Evolutionary conservation across 1,139 yeast genomes (phyloP).

Genomic region (Blastobotrys arbuscula): DNA sequence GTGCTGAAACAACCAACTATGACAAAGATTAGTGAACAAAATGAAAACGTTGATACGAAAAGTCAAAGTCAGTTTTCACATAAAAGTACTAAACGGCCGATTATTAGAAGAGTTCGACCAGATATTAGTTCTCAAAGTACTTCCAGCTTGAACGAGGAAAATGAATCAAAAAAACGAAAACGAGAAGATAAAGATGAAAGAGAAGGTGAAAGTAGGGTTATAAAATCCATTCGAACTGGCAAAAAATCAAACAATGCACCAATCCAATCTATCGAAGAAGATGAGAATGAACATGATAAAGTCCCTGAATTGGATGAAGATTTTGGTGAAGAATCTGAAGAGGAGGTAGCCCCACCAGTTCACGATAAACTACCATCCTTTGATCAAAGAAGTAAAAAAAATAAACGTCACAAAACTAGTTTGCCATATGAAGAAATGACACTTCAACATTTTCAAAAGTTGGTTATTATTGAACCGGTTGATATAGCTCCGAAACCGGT

Average conservation of each 20-base stretch:
- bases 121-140: not conserved
- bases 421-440: not conserved
- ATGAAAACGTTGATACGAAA: too few relatives aligned
- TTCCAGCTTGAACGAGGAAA: not conserved
- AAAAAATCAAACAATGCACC: not conserved
- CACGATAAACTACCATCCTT: not conserved
- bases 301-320: not conserved
- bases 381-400: not conserved
- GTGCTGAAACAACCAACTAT: too few relatives aligned
- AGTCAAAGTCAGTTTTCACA: too few relatives aligned
- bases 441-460: not conserved
- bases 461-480: constrained; percentile 6
- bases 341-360: not conserved
- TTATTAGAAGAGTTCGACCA: not conserved
- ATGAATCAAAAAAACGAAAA: not conserved
- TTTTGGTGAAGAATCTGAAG: not conserved
- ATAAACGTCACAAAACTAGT: not conserved
- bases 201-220: not conserved
- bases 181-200: not conserved
- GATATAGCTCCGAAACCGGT: not conserved
- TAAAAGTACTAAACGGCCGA: not conserved
- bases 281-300: not conserved
- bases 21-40: not conserved
- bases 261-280: constrained; percentile 3
- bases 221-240: not conserved